Conservation (phyloP, 2,329 filamentous ascomycete genomes). For the Cyclaneusma minus region DNA sequence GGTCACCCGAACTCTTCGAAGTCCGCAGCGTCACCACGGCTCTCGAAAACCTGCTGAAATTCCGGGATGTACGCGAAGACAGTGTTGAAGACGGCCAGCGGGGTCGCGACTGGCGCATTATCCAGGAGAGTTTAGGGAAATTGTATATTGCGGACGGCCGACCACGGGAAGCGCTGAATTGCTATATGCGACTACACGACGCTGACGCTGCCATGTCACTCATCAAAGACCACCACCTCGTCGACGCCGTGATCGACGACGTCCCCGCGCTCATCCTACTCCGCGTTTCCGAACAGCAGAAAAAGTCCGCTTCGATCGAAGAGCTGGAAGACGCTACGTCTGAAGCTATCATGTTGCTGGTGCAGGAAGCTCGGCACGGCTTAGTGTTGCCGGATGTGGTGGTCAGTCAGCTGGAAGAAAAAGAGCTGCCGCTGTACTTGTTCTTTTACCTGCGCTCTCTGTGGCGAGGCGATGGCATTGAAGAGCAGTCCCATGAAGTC, state of each 20-base stretch:
- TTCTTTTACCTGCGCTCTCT: conserved; percentile 85
- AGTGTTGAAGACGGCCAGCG: conserved; percentile 58
- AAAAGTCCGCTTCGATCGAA: conserved; percentile 44
- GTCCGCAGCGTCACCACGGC: conserved; percentile 59
- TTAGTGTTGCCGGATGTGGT: conserved; percentile 67
- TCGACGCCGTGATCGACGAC: conserved; percentile 77
- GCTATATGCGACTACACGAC: conserved; percentile 83
- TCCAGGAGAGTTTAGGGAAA: conserved; percentile 75
- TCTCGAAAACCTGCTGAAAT: conserved; percentile 69
- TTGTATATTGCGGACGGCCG: conserved; percentile 71
- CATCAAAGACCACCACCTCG: conserved; percentile 77
- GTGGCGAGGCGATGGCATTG: conserved; percentile 61
- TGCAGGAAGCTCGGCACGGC: conserved; percentile 81
- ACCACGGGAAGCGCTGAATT: conserved; percentile 70
- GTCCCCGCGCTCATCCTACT: conserved; percentile 79
- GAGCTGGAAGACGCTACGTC: conserved; percentile 69
- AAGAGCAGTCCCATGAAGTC: conserved; percentile 35
- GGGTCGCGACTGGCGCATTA: conserved; percentile 72
- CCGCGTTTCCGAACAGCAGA: conserved; percentile 59
- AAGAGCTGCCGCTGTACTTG: conserved; percentile 57
- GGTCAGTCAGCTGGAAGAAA: conserved; percentile 57
- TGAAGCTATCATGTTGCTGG: conserved; percentile 74
- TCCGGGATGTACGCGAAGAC: conserved; percentile 59
- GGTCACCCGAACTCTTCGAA: conserved; percentile 76
- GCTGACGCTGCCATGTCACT: conserved; percentile 77